Conservation (phyloP, 2,329 filamentous ascomycete genomes). For the Boeremia exigua region DNA sequence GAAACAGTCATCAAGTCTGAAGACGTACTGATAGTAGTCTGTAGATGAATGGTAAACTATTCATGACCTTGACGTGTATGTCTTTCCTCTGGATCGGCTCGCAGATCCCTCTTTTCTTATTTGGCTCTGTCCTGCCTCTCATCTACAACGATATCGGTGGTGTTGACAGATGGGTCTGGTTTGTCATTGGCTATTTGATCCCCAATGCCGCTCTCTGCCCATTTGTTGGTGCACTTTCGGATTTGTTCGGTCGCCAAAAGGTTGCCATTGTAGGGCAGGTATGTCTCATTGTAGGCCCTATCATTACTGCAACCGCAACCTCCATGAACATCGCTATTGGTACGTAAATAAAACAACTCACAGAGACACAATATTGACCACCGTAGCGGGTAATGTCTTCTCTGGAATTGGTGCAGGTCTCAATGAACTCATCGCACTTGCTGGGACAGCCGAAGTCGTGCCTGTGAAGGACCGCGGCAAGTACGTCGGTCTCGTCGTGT, state of each 20-base stretch:
- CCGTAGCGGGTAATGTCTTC: constrained; percentile 51
- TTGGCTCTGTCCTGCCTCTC: constrained; percentile 51
- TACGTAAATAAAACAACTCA: constrained; percentile 3
- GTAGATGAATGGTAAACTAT: constrained; percentile 48
- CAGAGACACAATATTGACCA: neutral
- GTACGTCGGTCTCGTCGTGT: constrained; percentile 66
- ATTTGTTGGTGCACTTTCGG: constrained; percentile 63
- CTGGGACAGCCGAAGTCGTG: constrained; percentile 71
- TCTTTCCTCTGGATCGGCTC: constrained; percentile 67
- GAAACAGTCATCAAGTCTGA: neutral
- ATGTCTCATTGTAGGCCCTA: constrained; percentile 48
- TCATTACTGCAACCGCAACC: constrained; percentile 36
- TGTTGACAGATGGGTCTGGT: constrained; percentile 66
- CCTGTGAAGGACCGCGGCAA: constrained; percentile 68
- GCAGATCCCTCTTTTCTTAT: constrained; percentile 63
- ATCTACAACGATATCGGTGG: constrained; percentile 68
- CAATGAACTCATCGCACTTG: constrained; percentile 71
- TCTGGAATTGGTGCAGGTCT: constrained; percentile 70
- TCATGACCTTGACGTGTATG: constrained; percentile 64
- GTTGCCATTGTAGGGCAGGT: constrained; percentile 40
- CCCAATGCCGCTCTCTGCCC: constrained; percentile 64
- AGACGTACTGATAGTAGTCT: neutral
- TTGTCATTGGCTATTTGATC: constrained; percentile 58
- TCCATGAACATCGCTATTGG: constrained; percentile 42
- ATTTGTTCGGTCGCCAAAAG: constrained; percentile 42